phyloP scores from a whole-genome alignment of 345 rosid species.

The Excoecaria cochinchinensis region DNA sequence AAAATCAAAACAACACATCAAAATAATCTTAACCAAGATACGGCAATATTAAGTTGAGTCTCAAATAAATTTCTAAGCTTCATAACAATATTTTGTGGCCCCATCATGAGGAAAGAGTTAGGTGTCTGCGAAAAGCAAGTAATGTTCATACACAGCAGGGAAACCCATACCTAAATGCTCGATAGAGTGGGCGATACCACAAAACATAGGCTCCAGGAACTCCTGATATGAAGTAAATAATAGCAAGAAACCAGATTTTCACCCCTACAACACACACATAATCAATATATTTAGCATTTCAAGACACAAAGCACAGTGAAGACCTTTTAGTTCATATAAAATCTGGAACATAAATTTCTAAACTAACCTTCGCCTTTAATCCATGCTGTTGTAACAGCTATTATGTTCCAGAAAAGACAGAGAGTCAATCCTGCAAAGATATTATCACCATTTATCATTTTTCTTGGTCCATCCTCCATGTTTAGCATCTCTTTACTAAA shows the following conservation, averaged over 20 bases:
- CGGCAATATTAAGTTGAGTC: too few relatives aligned
- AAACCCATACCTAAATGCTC: conserved; percentile 67
- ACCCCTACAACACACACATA: conserved; percentile 49
- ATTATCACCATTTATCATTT: conserved; percentile 10
- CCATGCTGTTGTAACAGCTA: conserved; percentile 84
- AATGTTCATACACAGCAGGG: background rate
- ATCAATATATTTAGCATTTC: background rate
- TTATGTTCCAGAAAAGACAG: conserved; percentile 83
- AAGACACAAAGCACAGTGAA: background rate
- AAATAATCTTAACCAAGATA: background rate
- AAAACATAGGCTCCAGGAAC: conserved; percentile 59
- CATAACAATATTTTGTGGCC: background rate
- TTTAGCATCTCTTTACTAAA: background rate
- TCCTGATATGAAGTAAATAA: conserved; percentile 88
- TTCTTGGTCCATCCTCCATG: background rate
- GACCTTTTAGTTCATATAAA: background rate
- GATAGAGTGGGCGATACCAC: conserved; percentile 93
- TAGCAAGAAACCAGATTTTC: conserved; percentile 89
- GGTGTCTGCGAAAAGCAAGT: background rate
- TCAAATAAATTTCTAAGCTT: background rate
- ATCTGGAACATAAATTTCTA: conserved; percentile 4
- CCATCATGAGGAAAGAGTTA: background rate
- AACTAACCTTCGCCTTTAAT: conserved; percentile 73
- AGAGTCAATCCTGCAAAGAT: conserved; percentile 63
- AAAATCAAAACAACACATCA: background rate